Evolutionary conservation across 2,329 filamentous ascomycete genomes (phyloP), one percentile per base, ranked within the genome.

Genomic region (Sclerotinia borealis): DNA sequence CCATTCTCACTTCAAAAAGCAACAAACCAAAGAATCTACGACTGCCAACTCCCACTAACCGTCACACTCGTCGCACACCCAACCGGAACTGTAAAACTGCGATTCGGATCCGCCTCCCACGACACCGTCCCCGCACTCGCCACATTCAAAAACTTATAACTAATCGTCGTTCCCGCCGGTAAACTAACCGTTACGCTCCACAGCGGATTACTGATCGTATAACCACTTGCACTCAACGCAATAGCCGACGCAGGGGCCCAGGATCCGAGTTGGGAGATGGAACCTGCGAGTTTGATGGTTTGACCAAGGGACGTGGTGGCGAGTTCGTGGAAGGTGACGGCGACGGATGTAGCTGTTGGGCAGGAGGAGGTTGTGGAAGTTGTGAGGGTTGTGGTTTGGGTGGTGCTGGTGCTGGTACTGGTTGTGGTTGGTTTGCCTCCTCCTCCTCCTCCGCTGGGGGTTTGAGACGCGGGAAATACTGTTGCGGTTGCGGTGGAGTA

Each of bases 101-200:
- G 68, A 65, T 74, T 72, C 8, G 69, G 70, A 63, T 88, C 87
- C 55, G 76, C 78, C 77, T 92, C 88, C 88, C 88, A 91, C 2
- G 75, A 79, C 10, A 88, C 75, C 0, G 76, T 77, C 0, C 85
- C 83, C 68, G 83, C 80, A 1, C 75, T 70, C 64, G 79, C 78
- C 48, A 87, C 80, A 56, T 83, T 82, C 69, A 91, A 82, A 72
- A 85, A 92, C 77, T 91, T 91, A 74, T 90, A 91, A 76, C 85
- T 71, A 49, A 91, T 77, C 3, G 74, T 76, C 54, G 79, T 78
- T 2, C 87, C 87, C 0, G 84, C 79, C 0, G 78, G 75, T 19
- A 92, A 74, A 1, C 76, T 77, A 34, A 91, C 72, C 0, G 81
- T 82, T 0, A 75, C 79, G 51, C 76, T 79, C 89, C 89, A 92